phyloP scores from a whole-genome alignment of 495 filamentous ascomycete genomes.

The Podospora pseudocomata region DNA sequence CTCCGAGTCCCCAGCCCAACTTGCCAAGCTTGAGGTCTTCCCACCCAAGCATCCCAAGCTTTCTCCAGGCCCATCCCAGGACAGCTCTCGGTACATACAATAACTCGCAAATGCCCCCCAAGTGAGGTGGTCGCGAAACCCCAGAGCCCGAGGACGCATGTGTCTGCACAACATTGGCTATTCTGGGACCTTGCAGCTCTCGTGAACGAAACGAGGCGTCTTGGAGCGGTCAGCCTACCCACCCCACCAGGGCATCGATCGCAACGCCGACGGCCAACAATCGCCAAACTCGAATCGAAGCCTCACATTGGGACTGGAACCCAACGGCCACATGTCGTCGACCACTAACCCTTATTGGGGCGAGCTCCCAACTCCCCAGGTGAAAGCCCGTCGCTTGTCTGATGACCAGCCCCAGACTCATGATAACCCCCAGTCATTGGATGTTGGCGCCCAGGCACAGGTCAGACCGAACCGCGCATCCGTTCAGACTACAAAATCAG shows the following conservation, averaged over 20 bases:
- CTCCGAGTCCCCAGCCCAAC: slow-evolving; percentile 15
- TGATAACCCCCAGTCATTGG: slow-evolving; percentile 43
- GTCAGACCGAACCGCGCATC: slow-evolving; percentile 41
- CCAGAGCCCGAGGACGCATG: slow-evolving; percentile 40
- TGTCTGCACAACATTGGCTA: slow-evolving; percentile 47
- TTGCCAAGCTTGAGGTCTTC: slow-evolving; percentile 19
- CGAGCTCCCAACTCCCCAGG: slow-evolving; percentile 39
- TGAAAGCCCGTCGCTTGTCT: slow-evolving; percentile 41
- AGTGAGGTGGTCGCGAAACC: slow-evolving; percentile 10
- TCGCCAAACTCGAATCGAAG: background rate
- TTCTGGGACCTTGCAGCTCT: slow-evolving; percentile 34
- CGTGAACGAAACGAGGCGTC: slow-evolving; percentile 20
- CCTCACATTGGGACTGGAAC: slow-evolving; percentile 16
- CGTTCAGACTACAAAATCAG: slow-evolving; percentile 44
- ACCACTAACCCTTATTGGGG: slow-evolving; percentile 36
- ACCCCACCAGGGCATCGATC: background rate
- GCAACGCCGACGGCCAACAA: slow-evolving; percentile 1
- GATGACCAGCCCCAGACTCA: slow-evolving; percentile 34
- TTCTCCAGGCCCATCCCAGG: slow-evolving; percentile 14
- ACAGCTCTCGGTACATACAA: slow-evolving; percentile 5
- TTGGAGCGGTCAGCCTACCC: slow-evolving; percentile 14
- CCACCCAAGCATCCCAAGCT: slow-evolving; percentile 16
- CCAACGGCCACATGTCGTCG: slow-evolving; percentile 38
- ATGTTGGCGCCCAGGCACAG: slow-evolving; percentile 33
- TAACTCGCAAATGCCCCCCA: slow-evolving; percentile 16